Conservation (phyloP, 257 asterid species). For the Cinchona pubescens region DNA sequence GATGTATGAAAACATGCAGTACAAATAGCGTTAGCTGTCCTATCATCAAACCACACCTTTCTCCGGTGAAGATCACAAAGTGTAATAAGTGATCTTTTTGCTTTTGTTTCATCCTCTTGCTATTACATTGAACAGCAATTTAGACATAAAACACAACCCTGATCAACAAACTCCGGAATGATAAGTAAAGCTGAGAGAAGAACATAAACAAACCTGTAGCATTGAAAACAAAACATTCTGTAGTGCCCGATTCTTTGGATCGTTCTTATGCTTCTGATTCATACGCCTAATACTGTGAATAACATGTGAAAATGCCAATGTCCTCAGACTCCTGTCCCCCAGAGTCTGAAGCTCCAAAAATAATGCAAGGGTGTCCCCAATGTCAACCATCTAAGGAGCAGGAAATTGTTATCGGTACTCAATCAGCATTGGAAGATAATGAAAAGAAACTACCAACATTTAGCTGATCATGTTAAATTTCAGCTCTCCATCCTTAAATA, state of each 20-base stretch:
- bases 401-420: not conserved
- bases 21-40: conserved; percentile 92
- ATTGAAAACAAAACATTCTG: conserved; percentile 67
- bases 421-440: not conserved
- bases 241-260: conserved; percentile 68
- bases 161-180: conserved; percentile 10
- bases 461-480: not conserved
- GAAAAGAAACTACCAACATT: not conserved
- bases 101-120: conserved; percentile 88
- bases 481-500: not conserved
- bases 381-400: conserved; percentile 50
- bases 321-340: conserved; percentile 59
- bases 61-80: conserved; percentile 82
- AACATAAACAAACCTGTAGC: conserved; percentile 63
- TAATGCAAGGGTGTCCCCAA: conserved; percentile 57
- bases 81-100: conserved; percentile 71
- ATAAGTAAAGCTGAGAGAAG: conserved; percentile 2
- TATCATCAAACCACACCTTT: conserved; percentile 85
- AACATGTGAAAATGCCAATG: conserved; percentile 70
- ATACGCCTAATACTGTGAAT: conserved; percentile 60
- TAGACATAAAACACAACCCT: conserved; percentile 13
- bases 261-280: conserved; percentile 92
- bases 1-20: conserved; percentile 82
- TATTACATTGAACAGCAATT: conserved; percentile 28
- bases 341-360: conserved; percentile 92